Conservation (phyloP, 345 rosid species). For the Citrus hindsii region DNA sequence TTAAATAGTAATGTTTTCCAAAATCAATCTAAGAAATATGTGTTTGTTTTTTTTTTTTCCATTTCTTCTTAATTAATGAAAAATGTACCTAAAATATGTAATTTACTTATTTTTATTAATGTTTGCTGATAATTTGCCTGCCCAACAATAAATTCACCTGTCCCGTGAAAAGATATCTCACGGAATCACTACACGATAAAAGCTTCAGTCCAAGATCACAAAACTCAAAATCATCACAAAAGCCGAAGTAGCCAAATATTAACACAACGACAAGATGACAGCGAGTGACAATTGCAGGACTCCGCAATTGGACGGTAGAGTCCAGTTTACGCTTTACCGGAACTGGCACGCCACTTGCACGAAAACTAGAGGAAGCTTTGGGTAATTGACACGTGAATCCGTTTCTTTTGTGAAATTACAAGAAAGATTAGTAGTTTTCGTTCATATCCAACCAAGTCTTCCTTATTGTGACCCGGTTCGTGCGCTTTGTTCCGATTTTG, state of each 20-base stretch:
- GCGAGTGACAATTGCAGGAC: not conserved
- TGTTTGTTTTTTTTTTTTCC: too few species aligned
- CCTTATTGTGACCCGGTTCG: too few species aligned
- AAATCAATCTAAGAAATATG: too few species aligned
- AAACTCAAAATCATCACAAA: not conserved
- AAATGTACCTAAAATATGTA: too few species aligned
- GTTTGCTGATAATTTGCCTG: too few species aligned
- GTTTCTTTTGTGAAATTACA: not conserved
- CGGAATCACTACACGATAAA: not conserved
- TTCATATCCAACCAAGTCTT: too few species aligned
- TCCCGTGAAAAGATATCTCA: not conserved
- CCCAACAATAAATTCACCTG: not conserved
- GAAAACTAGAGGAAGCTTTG: not conserved
- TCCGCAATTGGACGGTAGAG: too few species aligned
- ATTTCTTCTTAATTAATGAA: too few species aligned
- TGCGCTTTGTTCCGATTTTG: too few species aligned
- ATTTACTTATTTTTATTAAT: too few species aligned
- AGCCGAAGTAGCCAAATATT: too few species aligned
- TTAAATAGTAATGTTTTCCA: not conserved
- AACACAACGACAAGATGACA: not conserved
- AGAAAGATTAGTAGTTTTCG: slow-evolving; percentile 9
- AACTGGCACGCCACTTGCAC: not conserved
- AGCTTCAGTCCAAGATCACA: not conserved
- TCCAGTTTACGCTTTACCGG: too few species aligned
- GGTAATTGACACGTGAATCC: not conserved